phyloP scores from a whole-genome alignment of 169 alveolate genomes.

The Plasmodium sp. region DNA sequence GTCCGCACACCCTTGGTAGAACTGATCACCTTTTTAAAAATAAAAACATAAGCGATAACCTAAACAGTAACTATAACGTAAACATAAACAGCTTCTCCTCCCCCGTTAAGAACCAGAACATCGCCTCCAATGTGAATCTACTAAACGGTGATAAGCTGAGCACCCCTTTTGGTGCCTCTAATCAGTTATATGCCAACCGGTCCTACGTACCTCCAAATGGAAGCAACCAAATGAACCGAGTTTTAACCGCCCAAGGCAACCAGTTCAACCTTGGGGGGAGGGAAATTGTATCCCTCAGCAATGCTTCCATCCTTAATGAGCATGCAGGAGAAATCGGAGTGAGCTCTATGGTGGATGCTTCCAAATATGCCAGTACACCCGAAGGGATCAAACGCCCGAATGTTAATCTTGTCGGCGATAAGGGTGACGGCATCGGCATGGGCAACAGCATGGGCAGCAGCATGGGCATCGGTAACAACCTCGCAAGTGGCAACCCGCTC shows the following conservation, averaged over 20 bases:
- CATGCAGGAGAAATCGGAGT: conserved; percentile 12
- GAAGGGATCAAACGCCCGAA: background rate
- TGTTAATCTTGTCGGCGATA: background rate
- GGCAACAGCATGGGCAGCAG: background rate
- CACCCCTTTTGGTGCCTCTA: background rate
- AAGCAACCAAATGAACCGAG: background rate
- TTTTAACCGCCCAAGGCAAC: conserved; percentile 8
- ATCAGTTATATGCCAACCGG: conserved; percentile 7
- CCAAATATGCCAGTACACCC: background rate
- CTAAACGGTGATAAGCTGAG: conserved; percentile 10
- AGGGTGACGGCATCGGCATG: background rate
- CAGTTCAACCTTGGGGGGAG: background rate
- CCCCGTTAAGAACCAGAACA: background rate
- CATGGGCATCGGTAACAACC: background rate
- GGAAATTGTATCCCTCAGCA: background rate
- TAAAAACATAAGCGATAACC: conserved; percentile 21
- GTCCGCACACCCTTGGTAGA: background rate
- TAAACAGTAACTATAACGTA: background rate
- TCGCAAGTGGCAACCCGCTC: background rate
- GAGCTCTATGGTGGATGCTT: background rate
- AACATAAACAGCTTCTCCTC: background rate
- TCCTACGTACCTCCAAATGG: conserved; percentile 2
- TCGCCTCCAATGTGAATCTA: conserved; percentile 1
- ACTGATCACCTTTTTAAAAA: conserved; percentile 12
- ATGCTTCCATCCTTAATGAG: background rate